Conservation (phyloP, 176 grass and related monocot species). For the Ampelocalamus luodianensis region DNA sequence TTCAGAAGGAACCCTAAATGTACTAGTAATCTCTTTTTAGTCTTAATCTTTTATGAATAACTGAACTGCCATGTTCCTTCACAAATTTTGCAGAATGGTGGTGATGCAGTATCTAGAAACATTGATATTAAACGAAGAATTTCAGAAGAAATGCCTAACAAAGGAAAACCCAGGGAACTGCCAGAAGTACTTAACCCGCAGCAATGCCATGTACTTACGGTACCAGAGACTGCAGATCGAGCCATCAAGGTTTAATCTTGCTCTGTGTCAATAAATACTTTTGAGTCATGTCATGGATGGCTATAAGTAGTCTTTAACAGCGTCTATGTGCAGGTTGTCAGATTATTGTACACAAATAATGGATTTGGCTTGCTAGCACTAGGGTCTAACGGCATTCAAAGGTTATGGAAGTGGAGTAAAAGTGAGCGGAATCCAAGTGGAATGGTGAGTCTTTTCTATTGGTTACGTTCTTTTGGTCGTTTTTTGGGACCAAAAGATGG, state of each 20-base stretch:
- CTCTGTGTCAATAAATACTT: too few species aligned
- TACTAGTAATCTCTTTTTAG: too few species aligned
- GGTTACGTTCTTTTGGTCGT: neutral
- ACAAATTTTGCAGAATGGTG: too few species aligned
- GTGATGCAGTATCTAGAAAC: too few species aligned
- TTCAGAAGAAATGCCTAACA: too few species aligned
- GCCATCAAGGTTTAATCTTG: constrained; percentile 43
- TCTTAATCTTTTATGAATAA: too few species aligned
- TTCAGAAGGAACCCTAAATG: too few species aligned
- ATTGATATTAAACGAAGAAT: too few species aligned
- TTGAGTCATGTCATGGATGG: neutral
- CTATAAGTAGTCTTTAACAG: neutral
- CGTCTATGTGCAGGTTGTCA: constrained; percentile 46
- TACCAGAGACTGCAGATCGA: constrained; percentile 50
- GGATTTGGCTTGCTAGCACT: constrained; percentile 60
- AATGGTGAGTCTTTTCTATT: constrained; percentile 35
- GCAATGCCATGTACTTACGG: constrained; percentile 52
- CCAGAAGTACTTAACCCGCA: constrained; percentile 54
- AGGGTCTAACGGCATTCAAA: constrained; percentile 56
- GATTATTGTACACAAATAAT: constrained; percentile 62
- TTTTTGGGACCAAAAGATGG: too few species aligned
- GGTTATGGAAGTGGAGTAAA: constrained; percentile 60
- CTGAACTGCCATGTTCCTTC: too few species aligned
- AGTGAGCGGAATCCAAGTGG: constrained; percentile 54
- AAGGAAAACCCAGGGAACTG: too few species aligned